Percentiles rank a stretch among this genome's conserved stretches.
Evolutionary conservation across 192 early-diverging fungal genomes (phyloP).

Genomic region (Ramicandelaber brevisporus): DNA sequence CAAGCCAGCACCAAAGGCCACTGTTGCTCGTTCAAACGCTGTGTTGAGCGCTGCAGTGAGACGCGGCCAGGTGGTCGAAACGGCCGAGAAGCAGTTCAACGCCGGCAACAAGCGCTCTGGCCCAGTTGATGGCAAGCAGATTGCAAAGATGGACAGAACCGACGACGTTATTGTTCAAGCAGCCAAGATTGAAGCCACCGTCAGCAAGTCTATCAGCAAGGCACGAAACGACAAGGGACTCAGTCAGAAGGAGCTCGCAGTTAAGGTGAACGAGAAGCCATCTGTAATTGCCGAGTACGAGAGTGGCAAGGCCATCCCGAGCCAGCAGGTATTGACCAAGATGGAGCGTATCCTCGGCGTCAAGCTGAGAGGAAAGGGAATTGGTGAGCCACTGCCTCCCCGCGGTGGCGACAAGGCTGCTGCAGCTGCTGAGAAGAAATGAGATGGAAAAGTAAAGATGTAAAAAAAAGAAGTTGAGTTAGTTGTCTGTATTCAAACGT

Average conservation of each 20-base stretch:
- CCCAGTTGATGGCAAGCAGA: constrained; percentile 35
- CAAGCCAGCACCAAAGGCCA: constrained; percentile 3
- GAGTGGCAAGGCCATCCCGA: constrained; percentile 56
- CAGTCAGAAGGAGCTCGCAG: constrained; percentile 76
- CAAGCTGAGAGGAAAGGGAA: constrained; percentile 61
- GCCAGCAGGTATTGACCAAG: constrained; percentile 72
- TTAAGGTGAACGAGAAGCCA: constrained; percentile 80
- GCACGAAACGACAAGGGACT: constrained; percentile 44
- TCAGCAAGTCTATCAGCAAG: constrained; percentile 62
- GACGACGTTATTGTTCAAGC: constrained; percentile 59
- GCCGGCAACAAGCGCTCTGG: constrained; percentile 31
- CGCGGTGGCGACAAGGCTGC: too few relatives aligned
- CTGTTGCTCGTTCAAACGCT: constrained; percentile 1
- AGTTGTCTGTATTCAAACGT: neutral
- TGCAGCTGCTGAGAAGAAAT: too few relatives aligned
- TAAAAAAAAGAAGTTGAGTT: neutral
- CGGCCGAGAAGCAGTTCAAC: constrained; percentile 2
- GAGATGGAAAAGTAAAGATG: neutral
- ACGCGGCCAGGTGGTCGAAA: constrained; percentile 4
- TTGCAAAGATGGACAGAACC: constrained; percentile 70
- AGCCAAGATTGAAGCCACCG: constrained; percentile 32
- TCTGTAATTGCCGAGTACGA: constrained; percentile 83
- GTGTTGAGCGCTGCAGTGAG: constrained; percentile 5
- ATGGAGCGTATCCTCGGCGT: constrained; percentile 71
- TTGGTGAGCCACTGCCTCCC: constrained; percentile 23